Evolutionary conservation across 116 monocot species (phyloP).

Genomic region (Zostera marina): DNA sequence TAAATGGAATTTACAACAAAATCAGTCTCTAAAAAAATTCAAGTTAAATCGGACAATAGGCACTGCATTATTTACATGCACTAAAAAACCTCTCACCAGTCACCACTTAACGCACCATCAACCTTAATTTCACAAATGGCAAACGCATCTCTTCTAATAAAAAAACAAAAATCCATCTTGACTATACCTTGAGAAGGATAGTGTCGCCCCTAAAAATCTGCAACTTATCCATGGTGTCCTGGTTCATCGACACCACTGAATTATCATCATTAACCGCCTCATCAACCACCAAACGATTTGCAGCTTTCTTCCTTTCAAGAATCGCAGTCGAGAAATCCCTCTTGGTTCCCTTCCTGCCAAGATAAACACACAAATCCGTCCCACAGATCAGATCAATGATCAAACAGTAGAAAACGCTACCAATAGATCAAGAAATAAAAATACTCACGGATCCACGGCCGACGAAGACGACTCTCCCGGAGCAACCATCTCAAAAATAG

Average conservation of each 20-base stretch:
- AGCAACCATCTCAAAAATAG: not conserved
- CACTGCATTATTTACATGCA: too few relatives aligned
- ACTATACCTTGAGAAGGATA: conserved; percentile 51
- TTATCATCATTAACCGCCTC: conserved; percentile 76
- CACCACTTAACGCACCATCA: too few relatives aligned
- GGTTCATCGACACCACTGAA: conserved; percentile 56
- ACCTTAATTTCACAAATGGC: not conserved
- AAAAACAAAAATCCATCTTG: not conserved
- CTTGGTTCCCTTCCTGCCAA: conserved; percentile 46
- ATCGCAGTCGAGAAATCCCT: conserved; percentile 77
- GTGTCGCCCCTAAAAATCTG: conserved; percentile 82
- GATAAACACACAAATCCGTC: not conserved
- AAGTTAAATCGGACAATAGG: too few relatives aligned
- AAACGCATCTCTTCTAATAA: not conserved
- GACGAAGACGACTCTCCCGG: conserved; percentile 2
- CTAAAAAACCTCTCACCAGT: too few relatives aligned
- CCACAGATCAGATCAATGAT: not conserved
- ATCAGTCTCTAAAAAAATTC: too few relatives aligned
- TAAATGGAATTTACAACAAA: too few relatives aligned
- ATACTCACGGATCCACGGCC: not conserved
- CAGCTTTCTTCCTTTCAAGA: conserved; percentile 73
- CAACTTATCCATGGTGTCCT: conserved; percentile 80
- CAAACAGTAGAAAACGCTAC: not conserved
- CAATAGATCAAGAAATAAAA: not conserved
- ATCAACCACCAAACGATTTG: conserved; percentile 68